A percentile compares a stretch with the other conserved stretches of the same genome.
Conservation (phyloP, 306 rosid species). For the Trifolium fragiferum region DNA sequence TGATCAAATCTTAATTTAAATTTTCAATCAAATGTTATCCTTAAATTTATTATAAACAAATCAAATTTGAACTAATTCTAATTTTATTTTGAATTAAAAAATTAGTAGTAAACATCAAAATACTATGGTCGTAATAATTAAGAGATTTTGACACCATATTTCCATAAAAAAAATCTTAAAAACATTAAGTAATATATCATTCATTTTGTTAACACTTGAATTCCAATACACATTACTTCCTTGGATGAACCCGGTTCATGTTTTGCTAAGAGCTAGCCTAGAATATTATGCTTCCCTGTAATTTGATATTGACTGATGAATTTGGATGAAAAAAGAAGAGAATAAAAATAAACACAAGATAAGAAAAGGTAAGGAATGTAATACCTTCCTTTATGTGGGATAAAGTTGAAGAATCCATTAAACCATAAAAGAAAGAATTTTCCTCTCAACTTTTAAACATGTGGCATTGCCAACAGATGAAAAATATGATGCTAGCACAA, state of each 20-base stretch:
- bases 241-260: background rate
- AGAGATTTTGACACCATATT: too few relatives aligned
- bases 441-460: slow-evolving; percentile 42
- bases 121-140: too few relatives aligned
- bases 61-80: too few relatives aligned
- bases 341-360: slow-evolving; percentile 53
- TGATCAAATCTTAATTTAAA: too few relatives aligned
- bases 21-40: too few relatives aligned
- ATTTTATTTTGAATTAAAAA: too few relatives aligned
- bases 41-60: too few relatives aligned
- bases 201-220: too few relatives aligned
- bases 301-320: background rate
- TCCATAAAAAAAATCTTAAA: too few relatives aligned
- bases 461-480: slow-evolving; percentile 48
- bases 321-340: slow-evolving; percentile 42
- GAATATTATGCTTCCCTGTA: background rate
- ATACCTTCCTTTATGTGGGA: slow-evolving; percentile 66
- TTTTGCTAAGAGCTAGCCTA: background rate
- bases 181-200: too few relatives aligned
- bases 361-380: slow-evolving; percentile 63
- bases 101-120: too few relatives aligned
- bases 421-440: slow-evolving; percentile 51
- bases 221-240: background rate
- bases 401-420: slow-evolving; percentile 74
- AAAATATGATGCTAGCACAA: slow-evolving; percentile 40